phyloP scores from a whole-genome alignment of 306 rosid genomes.

The Crataegus laevigata region DNA sequence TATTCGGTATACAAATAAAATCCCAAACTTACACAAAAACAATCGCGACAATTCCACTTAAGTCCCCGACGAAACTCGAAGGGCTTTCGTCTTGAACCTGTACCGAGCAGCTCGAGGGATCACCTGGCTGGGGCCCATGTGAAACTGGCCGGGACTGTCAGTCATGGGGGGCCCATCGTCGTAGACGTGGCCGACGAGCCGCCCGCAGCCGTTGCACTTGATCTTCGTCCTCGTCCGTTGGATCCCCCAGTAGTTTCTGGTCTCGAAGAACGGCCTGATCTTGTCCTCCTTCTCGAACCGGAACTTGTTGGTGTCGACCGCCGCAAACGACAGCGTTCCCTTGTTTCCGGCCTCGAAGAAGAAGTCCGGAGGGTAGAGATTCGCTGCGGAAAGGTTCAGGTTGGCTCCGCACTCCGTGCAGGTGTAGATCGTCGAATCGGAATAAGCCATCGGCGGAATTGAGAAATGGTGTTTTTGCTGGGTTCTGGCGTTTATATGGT shows the following conservation, averaged over 20 bases:
- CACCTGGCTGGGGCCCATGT: slow-evolving; percentile 91
- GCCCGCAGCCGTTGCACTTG: slow-evolving; percentile 46
- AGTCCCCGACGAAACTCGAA: slow-evolving; percentile 37
- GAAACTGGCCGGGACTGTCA: slow-evolving; percentile 59
- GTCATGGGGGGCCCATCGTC: slow-evolving; percentile 85
- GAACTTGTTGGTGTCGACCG: slow-evolving; percentile 58
- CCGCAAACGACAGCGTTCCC: slow-evolving; percentile 60
- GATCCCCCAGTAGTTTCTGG: slow-evolving; percentile 79
- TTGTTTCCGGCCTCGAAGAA: slow-evolving; percentile 93
- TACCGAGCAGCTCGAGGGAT: slow-evolving; percentile 73
- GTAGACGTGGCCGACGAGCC: slow-evolving; percentile 59
- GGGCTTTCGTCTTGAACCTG: slow-evolving; percentile 73
- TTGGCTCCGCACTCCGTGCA: slow-evolving; percentile 59
- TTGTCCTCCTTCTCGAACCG: slow-evolving; percentile 71
- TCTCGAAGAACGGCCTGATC: slow-evolving; percentile 75
- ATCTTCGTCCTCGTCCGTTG: slow-evolving; percentile 84
- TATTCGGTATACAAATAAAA: neutral
- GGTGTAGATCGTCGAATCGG: slow-evolving; percentile 46
- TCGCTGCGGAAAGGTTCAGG: slow-evolving; percentile 44
- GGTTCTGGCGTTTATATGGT: neutral
- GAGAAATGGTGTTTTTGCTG: neutral
- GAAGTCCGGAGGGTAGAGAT: slow-evolving; percentile 53
- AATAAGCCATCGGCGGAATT: slow-evolving; percentile 24
- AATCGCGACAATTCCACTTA: neutral
- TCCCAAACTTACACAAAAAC: neutral